These are phyloP conservation scores for Leccinellum albellum DNA, from an alignment of 768 basidiomycete genomes.

Conservation along the genomic window DNA sequence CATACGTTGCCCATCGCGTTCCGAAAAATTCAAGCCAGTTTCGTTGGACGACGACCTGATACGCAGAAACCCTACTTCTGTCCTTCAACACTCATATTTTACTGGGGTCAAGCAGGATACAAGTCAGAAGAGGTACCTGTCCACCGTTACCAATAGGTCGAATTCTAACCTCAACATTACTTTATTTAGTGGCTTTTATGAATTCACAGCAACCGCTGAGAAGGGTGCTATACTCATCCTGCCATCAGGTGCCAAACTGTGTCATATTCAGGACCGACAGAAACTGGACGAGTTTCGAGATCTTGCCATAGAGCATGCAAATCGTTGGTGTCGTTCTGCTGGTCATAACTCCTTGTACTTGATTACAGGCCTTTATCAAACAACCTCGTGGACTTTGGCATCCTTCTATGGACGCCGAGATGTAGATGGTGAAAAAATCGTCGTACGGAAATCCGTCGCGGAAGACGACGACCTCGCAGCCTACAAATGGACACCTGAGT, in stretches of 20 bases:
- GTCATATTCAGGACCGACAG: neutral
- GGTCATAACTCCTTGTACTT: constrained; percentile 1
- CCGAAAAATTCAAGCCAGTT: too few species aligned
- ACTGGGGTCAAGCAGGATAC: too few species aligned
- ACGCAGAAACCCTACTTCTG: too few species aligned
- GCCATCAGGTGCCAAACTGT: constrained; percentile 1
- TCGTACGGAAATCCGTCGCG: neutral
- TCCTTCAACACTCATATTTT: too few species aligned
- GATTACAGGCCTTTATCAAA: constrained; percentile 2
- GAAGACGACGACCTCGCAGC: neutral
- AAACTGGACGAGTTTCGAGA: neutral
- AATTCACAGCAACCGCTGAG: neutral
- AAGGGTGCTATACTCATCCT: constrained; percentile 5
- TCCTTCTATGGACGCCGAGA: neutral
- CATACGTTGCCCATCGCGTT: constrained; percentile 5
- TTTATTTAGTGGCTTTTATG: neutral
- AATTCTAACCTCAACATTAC: too few species aligned
- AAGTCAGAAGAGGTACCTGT: too few species aligned
- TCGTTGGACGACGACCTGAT: too few species aligned
- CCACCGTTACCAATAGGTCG: too few species aligned
- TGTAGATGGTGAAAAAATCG: neutral
- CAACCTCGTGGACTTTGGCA: neutral
- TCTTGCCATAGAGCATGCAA: neutral
- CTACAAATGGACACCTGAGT: neutral
- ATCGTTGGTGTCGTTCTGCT: neutral